phyloP scores from a whole-genome alignment of 2,329 filamentous ascomycete species.

The Verticillium alfalfae region DNA sequence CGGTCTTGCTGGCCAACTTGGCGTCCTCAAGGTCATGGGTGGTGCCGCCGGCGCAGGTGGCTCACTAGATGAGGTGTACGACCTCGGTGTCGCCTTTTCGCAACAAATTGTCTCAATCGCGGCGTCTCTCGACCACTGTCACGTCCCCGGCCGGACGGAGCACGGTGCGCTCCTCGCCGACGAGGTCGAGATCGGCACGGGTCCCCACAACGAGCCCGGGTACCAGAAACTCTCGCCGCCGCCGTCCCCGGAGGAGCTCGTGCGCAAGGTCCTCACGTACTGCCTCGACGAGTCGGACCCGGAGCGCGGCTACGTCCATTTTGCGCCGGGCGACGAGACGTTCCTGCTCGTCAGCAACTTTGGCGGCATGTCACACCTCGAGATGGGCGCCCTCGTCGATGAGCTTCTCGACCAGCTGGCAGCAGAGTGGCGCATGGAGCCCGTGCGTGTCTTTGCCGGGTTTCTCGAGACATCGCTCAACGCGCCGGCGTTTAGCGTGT shows the following conservation, averaged over 20 bases:
- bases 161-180: constrained; percentile 40
- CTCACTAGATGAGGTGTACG: constrained; percentile 43
- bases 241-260: constrained; percentile 40
- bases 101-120: constrained; percentile 51
- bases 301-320: constrained; percentile 43
- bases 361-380: constrained; percentile 52
- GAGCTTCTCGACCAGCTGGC: constrained; percentile 47
- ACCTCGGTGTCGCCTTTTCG: constrained; percentile 43
- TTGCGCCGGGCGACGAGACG: constrained; percentile 38
- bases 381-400: constrained; percentile 48
- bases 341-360: constrained; percentile 54
- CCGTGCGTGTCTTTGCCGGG: constrained; percentile 53
- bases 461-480: constrained; percentile 69
- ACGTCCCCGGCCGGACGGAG: constrained; percentile 47
- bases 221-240: constrained; percentile 50
- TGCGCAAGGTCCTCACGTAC: constrained; percentile 53
- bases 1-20: constrained; percentile 56
- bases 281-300: constrained; percentile 52
- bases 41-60: constrained; percentile 41
- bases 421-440: constrained; percentile 39
- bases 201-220: constrained; percentile 62
- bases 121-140: constrained; percentile 55
- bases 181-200: constrained; percentile 60
- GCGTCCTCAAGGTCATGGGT: constrained; percentile 53
- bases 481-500: constrained; percentile 65